Evolutionary conservation across 2,329 filamentous ascomycete genomes (phyloP).

Genomic region (Penicillium digitatum): DNA sequence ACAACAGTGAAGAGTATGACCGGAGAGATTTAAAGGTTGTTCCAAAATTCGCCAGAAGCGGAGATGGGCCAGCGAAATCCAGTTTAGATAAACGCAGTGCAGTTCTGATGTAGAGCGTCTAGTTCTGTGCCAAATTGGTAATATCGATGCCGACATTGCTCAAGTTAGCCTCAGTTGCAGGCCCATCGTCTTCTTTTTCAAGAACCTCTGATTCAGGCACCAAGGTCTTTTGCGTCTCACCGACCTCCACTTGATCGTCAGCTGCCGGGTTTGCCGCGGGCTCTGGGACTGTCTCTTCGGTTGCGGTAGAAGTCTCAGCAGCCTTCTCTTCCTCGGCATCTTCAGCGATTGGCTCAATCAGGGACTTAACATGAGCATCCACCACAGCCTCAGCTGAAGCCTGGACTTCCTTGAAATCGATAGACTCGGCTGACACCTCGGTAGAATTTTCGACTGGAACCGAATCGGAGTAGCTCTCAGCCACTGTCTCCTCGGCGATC

Average conservation of each 20-base stretch:
- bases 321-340: not conserved
- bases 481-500: constrained; percentile 6
- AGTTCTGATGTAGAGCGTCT: not conserved
- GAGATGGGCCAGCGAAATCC: not conserved
- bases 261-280: not conserved
- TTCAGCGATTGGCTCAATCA: not conserved
- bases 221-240: not conserved
- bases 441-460: not conserved
- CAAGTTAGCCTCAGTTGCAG: constrained; percentile 13
- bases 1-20: constrained; percentile 13
- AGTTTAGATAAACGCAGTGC: not conserved
- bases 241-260: not conserved
- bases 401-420: not conserved
- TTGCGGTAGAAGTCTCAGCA: not conserved
- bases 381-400: not conserved
- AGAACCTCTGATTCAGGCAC: not conserved
- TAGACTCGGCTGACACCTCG: not conserved
- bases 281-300: not conserved
- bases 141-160: constrained; percentile 27
- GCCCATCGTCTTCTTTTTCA: not conserved
- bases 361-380: not conserved
- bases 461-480: not conserved
- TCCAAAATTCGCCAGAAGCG: constrained; percentile 7
- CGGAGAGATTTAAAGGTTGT: constrained; percentile 11
- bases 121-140: constrained; percentile 24